Percentiles rank a stretch among this genome's conserved stretches.
These are phyloP conservation scores for Boletus barrowsii DNA, from an alignment of 768 basidiomycete genomes.

Conservation along the genomic window DNA sequence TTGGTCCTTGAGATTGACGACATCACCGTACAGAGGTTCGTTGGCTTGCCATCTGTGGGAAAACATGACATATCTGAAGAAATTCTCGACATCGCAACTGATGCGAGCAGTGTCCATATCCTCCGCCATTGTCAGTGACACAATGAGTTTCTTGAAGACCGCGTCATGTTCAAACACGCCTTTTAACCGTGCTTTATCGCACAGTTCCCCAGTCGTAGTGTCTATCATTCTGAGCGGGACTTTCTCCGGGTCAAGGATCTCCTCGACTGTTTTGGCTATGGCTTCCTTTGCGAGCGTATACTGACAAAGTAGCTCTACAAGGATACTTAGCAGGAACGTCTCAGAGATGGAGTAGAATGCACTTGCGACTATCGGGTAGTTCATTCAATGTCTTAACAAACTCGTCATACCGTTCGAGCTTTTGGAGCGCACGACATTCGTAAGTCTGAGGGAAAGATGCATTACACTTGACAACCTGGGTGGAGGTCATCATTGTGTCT, in stretches of 20 bases:
- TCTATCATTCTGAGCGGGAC: constrained; percentile 11
- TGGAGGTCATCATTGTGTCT: background rate
- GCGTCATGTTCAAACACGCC: background rate
- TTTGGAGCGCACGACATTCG: constrained; percentile 1
- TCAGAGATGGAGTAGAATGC: background rate
- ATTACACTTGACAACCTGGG: background rate
- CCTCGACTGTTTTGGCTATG: constrained; percentile 1
- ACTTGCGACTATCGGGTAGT: background rate
- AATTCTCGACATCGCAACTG: background rate
- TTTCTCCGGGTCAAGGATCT: background rate
- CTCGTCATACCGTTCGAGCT: background rate
- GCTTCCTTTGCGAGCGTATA: background rate
- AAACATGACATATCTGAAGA: constrained; percentile 13
- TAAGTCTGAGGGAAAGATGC: background rate
- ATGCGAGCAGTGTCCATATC: background rate
- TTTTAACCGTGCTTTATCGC: background rate
- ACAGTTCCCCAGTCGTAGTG: constrained; percentile 6
- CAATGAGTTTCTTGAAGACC: background rate
- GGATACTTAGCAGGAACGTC: background rate
- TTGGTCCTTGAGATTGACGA: background rate
- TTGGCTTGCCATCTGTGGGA: constrained; percentile 13
- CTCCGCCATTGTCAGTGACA: background rate
- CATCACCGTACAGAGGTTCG: constrained; percentile 2
- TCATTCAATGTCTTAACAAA: background rate
- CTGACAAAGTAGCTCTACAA: background rate